These are phyloP conservation scores for Voacanga thouarsii DNA, from an alignment of 257 asterid species.

Conservation along the genomic window DNA sequence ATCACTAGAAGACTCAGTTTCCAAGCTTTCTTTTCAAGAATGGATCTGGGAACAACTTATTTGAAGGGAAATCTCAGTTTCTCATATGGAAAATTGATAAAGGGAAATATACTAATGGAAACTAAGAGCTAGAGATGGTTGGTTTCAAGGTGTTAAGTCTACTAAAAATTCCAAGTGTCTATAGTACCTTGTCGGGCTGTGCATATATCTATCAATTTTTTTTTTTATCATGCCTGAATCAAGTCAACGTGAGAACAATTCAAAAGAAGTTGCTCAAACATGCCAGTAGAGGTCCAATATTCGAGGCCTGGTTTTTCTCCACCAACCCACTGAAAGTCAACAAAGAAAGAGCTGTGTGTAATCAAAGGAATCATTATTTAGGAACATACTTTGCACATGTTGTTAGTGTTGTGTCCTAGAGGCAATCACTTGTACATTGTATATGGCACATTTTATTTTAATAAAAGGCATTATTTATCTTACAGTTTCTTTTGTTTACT, in stretches of 20 bases:
- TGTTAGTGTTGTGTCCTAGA: too few relatives aligned
- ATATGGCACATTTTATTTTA: too few relatives aligned
- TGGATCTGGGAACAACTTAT: background rate
- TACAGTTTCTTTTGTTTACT: too few relatives aligned
- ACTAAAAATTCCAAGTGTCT: background rate
- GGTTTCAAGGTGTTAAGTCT: background rate
- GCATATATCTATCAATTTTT: too few relatives aligned
- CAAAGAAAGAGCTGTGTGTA: background rate
- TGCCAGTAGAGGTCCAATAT: background rate
- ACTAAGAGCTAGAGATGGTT: background rate
- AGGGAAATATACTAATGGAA: background rate
- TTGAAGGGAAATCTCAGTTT: background rate
- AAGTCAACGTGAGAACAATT: conserved; percentile 1
- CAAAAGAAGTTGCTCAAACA: background rate
- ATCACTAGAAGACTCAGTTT: background rate
- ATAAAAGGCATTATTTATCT: too few relatives aligned
- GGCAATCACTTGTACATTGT: too few relatives aligned
- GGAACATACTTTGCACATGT: background rate
- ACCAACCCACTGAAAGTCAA: background rate
- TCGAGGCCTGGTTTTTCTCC: background rate
- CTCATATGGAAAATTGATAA: background rate
- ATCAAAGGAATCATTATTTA: background rate
- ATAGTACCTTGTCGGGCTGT: background rate
- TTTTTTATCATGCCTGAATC: background rate
- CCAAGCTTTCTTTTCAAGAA: background rate